Evolutionary conservation across 148 eudicot genomes (phyloP).

Genomic region (Drosera capensis): DNA sequence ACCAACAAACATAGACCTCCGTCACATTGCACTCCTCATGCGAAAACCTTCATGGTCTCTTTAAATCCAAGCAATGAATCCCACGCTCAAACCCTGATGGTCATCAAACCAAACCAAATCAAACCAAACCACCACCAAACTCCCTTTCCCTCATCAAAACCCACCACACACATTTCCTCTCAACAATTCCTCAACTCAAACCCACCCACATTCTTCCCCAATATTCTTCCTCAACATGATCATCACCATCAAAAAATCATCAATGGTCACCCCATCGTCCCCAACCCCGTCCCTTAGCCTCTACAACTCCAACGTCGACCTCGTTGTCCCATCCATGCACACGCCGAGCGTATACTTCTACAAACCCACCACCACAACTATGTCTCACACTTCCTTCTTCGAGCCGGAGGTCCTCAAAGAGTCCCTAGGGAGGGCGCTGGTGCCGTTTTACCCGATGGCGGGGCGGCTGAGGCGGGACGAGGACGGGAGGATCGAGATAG

Average conservation of each 20-base stretch:
- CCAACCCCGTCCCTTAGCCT: slow-evolving; percentile 13
- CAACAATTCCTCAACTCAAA: no score
- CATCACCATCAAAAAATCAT: slow-evolving; percentile 9
- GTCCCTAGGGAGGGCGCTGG: slow-evolving; percentile 12
- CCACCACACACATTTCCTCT: no score
- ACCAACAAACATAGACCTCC: no score
- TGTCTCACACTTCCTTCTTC: slow-evolving; percentile 6
- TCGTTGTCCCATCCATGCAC: slow-evolving; percentile 9
- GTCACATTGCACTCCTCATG: no score
- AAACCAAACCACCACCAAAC: no score
- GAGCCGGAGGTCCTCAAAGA: slow-evolving; percentile 7
- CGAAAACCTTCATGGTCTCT: no score
- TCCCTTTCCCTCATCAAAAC: no score
- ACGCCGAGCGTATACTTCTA: slow-evolving; percentile 15
- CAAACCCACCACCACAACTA: no score
- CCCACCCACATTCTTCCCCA: no score
- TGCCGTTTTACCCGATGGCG: slow-evolving; percentile 23
- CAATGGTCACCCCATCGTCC: slow-evolving; percentile 11
- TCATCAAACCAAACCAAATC: no score
- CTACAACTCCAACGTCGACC: slow-evolving; percentile 15
- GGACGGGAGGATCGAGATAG: slow-evolving; percentile 15
- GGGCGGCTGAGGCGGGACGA: slow-evolving; percentile 11
- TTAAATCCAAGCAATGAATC: no score
- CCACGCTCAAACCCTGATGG: no score
- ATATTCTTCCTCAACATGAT: neutral